Conservation (phyloP, 495 filamentous ascomycete genomes). For the Penicillium arizonense region DNA sequence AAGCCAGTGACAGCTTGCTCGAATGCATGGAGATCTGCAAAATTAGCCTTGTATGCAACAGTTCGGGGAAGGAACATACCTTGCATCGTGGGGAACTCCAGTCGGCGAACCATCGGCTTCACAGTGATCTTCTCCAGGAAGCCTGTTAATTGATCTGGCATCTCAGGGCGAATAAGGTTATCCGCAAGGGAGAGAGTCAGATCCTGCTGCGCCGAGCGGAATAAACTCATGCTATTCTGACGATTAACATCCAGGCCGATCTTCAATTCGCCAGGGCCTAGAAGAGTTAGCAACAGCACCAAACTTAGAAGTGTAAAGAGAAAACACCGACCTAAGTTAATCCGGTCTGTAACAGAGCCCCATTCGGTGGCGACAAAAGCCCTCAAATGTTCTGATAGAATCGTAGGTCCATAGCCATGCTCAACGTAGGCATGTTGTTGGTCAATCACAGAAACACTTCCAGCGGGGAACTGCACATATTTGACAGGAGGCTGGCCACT, state of each 20-base stretch:
- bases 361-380: constrained; percentile 63
- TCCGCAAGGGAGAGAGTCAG: constrained; percentile 67
- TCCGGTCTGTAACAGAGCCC: constrained; percentile 69
- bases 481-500: constrained; percentile 29
- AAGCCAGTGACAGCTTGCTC: constrained; percentile 76
- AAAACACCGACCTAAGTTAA: constrained; percentile 59
- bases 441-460: constrained; percentile 53
- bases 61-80: constrained; percentile 23
- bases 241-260: constrained; percentile 58
- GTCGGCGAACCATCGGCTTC: constrained; percentile 41
- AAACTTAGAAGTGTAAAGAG: background rate
- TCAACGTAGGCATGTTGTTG: constrained; percentile 41
- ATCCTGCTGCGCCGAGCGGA: constrained; percentile 64
- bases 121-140: constrained; percentile 46
- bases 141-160: constrained; percentile 51
- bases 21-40: constrained; percentile 69
- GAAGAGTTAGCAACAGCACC: constrained; percentile 9
- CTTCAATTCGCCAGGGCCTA: constrained; percentile 67
- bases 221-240: constrained; percentile 58
- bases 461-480: constrained; percentile 41
- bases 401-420: constrained; percentile 50
- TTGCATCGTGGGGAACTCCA: constrained; percentile 40
- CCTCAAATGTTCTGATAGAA: constrained; percentile 68
- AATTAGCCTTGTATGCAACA: constrained; percentile 28
- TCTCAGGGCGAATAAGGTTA: constrained; percentile 55